phyloP scores from a whole-genome alignment of 139 green algal species.

The Chlorella sorokiniana region DNA sequence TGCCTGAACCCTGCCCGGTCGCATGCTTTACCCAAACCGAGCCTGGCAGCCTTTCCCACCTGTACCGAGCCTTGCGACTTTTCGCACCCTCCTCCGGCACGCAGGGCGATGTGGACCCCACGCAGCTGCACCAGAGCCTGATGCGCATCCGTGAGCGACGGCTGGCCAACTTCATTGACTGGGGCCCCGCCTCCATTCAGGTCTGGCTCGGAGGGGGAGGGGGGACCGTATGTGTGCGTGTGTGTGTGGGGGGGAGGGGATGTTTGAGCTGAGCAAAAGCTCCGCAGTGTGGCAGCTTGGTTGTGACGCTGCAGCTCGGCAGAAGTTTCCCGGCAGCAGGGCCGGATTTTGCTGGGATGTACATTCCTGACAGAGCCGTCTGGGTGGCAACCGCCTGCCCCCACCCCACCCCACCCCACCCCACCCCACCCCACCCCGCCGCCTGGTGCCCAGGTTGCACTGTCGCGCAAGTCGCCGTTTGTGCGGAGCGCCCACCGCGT shows the following conservation, averaged over 20 bases:
- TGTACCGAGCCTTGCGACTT: too few species aligned
- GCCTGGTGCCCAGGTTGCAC: slow-evolving; percentile 77
- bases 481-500: slow-evolving; percentile 87
- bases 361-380: background rate
- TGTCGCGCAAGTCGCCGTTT: slow-evolving; percentile 94
- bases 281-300: too few species aligned
- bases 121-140: slow-evolving; percentile 96
- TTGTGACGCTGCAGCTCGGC: too few species aligned
- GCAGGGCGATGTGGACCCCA: slow-evolving; percentile 90
- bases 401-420: background rate
- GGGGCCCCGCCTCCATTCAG: slow-evolving; percentile 95
- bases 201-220: too few species aligned
- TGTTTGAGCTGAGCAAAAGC: too few species aligned
- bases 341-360: too few species aligned
- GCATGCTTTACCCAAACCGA: too few species aligned
- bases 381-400: background rate
- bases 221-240: too few species aligned
- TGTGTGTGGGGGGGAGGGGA: too few species aligned
- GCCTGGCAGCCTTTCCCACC: too few species aligned
- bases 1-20: too few species aligned
- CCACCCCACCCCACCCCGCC: background rate
- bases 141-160: slow-evolving; percentile 95
- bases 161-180: slow-evolving; percentile 98
- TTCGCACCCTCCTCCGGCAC: background rate
- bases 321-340: too few species aligned